Evolutionary conservation across 257 asterid species (phyloP).

Genomic region (Rubia yunnanensis): DNA sequence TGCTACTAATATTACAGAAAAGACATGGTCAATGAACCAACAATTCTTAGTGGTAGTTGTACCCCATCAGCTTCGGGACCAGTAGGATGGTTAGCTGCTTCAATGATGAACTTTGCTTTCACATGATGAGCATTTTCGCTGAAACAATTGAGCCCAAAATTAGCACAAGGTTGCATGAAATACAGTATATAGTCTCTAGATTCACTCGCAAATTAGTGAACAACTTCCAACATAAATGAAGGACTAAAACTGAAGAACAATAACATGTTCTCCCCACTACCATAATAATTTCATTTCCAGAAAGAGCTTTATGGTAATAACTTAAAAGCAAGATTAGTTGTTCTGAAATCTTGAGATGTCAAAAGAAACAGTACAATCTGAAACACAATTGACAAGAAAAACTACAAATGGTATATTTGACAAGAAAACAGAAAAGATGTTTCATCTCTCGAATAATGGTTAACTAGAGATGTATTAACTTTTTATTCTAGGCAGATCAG

Average conservation of each 20-base stretch:
- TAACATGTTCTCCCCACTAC: not conserved
- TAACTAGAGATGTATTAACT: not conserved
- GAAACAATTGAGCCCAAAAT: no score
- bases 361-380: not conserved
- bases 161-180: no score
- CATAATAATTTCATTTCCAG: not conserved
- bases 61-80: no score
- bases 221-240: not conserved
- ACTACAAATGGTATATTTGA: not conserved
- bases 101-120: no score
- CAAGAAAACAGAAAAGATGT: not conserved
- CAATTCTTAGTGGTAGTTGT: no score
- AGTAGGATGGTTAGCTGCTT: no score
- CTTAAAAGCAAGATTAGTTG: not conserved
- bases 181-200: not conserved
- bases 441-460: no score
- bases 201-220: not conserved
- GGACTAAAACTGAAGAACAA: not conserved
- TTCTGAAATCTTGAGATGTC: not conserved
- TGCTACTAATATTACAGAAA: slow-evolving; percentile 33
- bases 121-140: slow-evolving; percentile 73
- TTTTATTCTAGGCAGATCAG: not conserved
- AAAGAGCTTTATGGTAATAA: not conserved
- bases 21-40: no score
- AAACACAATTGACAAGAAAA: not conserved